Base-by-base conservation (phyloP, 805 yeast genomes). In the Debaryomyces prosopidis region DNA sequence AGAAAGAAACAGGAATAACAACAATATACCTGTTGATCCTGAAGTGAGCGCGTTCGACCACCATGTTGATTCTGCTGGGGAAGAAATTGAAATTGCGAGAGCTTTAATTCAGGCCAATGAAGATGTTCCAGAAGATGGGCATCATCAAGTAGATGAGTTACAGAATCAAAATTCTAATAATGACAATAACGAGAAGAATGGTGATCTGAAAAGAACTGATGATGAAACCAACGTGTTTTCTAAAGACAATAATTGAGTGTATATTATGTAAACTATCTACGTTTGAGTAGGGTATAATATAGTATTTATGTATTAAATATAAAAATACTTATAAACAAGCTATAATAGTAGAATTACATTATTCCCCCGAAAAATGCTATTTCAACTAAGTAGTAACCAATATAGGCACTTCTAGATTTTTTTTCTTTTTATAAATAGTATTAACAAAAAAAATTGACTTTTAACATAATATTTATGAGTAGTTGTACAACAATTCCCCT, bases 21-120 rank as follows among this genome's bases (percentile, higher is more conserved):
- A 66, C 32, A 69, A 65, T 11, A 72, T 77, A 4, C 81, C 82
- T 0, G 84, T 80, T 5, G 86, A 82, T 57, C 84, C 85, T 1
- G 82, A 77, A 44, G 84, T 80, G 4, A 63, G 73, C 35, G 80
- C 73, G 0, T 79, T 74, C 50, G 77, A 69, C 39, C 63, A 64
- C 12, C 65, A 66, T 38, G 70, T 53, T 62, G 71, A 54, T 62
- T 64, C 55, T 8, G 67, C 71, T 5, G 81, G 78, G 5, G 81
- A 76, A 40, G 86, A 81, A 51, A 79, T 82, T 32, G 85, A 81
- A 39, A 83, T 82, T 52, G 87, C 88, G 1, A 66, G 85, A 36
- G 88, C 86, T 0, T 65, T 82, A 53, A 81, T 82, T 40, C 85
- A 81, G 48, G 84, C 85, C 0, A 80, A 75, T 50, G 80, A 72